Evolutionary conservation across 352 stramenopile genomes (phyloP).

Genomic region (Globisporangium orthogonon): DNA sequence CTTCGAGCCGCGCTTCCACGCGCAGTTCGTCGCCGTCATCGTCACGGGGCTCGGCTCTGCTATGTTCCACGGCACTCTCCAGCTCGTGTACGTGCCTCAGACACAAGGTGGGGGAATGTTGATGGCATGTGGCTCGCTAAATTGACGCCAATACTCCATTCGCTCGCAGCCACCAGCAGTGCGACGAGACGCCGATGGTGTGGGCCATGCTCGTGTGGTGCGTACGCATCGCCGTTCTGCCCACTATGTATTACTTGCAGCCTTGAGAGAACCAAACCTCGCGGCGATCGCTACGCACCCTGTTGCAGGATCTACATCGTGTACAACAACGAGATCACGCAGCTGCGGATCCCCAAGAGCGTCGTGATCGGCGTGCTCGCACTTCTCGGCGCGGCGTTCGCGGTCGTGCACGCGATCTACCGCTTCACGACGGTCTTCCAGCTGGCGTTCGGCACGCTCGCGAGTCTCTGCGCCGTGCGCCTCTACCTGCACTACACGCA

Average conservation of each 20-base stretch:
- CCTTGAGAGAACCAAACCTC: no score
- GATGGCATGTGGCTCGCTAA: no score
- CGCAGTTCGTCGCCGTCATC: constrained; percentile 71
- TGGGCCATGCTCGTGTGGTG: constrained; percentile 74
- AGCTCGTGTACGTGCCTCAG: constrained; percentile 40
- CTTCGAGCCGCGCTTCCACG: constrained; percentile 73
- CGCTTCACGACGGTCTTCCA: constrained; percentile 76
- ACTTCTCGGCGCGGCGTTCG: constrained; percentile 54
- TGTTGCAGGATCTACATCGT: constrained; percentile 69
- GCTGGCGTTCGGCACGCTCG: constrained; percentile 62
- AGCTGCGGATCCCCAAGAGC: constrained; percentile 31
- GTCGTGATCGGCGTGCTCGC: constrained; percentile 45
- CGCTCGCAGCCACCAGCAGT: constrained; percentile 51
- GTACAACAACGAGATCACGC: constrained; percentile 65
- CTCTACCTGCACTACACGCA: constrained; percentile 55
- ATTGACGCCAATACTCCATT: no score
- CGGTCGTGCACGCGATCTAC: constrained; percentile 67
- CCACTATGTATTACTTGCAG: no score
- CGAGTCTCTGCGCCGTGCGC: constrained; percentile 37
- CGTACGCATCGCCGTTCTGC: not conserved
- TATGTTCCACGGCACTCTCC: constrained; percentile 84
- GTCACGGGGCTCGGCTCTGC: constrained; percentile 75
- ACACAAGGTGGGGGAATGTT: no score
- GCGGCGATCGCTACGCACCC: no score
- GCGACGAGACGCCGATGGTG: constrained; percentile 83